phyloP scores from a whole-genome alignment of 129 eudicot species.

The Oenanthe sinensis region DNA sequence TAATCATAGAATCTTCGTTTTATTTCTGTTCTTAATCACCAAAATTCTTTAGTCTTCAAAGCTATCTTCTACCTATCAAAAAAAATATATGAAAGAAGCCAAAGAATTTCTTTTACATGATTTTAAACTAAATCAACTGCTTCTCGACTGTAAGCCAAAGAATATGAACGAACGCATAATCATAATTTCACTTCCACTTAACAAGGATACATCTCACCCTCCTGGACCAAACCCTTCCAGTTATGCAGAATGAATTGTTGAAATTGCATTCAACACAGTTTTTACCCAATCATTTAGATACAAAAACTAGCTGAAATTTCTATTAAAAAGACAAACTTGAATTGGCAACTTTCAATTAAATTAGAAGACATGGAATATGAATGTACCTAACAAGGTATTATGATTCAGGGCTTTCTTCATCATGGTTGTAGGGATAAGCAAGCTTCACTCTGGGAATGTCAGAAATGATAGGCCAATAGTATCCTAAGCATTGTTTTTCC shows the following conservation, averaged over 20 bases:
- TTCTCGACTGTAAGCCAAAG: too few relatives aligned
- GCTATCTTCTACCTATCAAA: too few relatives aligned
- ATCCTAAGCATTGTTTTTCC: neutral
- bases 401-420: neutral
- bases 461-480: neutral
- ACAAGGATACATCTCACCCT: too few relatives aligned
- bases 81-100: too few relatives aligned
- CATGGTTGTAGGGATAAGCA: neutral
- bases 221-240: too few relatives aligned
- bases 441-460: conserved; percentile 8
- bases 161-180: too few relatives aligned
- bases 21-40: neutral
- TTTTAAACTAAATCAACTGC: too few relatives aligned
- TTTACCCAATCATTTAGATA: neutral
- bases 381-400: neutral
- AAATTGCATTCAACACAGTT: too few relatives aligned
- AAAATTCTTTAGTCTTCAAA: too few relatives aligned
- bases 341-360: neutral
- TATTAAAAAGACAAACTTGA: neutral
- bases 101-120: too few relatives aligned
- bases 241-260: too few relatives aligned
- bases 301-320: neutral
- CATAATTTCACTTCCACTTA: too few relatives aligned
- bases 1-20: neutral
- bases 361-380: neutral